A percentile compares a stretch with the other conserved stretches of the same genome.
Conservation (phyloP, 2,329 filamentous ascomycete genomes). For the Hirsutella thompsonii region DNA sequence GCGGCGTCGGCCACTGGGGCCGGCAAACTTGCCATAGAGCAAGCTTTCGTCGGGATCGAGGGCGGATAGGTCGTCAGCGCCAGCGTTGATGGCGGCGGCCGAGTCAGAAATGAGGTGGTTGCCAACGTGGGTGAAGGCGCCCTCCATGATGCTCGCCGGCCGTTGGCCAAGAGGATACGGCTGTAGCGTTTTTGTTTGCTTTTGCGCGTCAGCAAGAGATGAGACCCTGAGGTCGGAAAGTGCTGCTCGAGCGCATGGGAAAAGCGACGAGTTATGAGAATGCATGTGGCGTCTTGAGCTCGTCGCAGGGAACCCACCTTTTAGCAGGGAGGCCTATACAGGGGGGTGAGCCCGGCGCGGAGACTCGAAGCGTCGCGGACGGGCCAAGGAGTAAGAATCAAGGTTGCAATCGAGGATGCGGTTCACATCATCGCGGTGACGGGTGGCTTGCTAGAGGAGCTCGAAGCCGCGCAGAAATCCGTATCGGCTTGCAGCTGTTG, state of each 20-base stretch:
- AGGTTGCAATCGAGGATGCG: constrained; percentile 15
- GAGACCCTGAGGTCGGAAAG: not conserved
- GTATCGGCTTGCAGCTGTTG: not conserved
- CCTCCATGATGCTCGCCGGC: constrained; percentile 50
- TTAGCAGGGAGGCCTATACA: constrained; percentile 1
- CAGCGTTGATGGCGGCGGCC: constrained; percentile 76
- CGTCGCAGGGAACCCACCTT: constrained; percentile 2
- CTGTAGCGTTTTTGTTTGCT: not conserved
- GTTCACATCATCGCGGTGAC: constrained; percentile 26
- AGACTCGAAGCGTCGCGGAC: constrained; percentile 12
- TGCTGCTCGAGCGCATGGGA: not conserved
- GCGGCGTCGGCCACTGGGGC: constrained; percentile 50
- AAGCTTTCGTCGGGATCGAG: constrained; percentile 71
- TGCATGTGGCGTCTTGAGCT: too few species aligned
- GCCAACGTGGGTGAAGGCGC: constrained; percentile 75
- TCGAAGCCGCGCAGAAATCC: not conserved
- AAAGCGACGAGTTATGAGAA: not conserved
- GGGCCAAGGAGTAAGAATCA: constrained; percentile 15
- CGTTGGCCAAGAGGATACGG: constrained; percentile 2
- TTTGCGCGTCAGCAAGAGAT: not conserved
- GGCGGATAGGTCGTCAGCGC: constrained; percentile 59
- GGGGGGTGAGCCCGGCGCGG: constrained; percentile 6
- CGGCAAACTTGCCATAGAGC: constrained; percentile 57
- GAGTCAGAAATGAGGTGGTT: constrained; percentile 80
- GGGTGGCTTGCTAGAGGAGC: constrained; percentile 8